Percentiles rank a stretch among this genome's conserved stretches.
Conservation (phyloP, 78 protist species). For the Guillardia theta region DNA sequence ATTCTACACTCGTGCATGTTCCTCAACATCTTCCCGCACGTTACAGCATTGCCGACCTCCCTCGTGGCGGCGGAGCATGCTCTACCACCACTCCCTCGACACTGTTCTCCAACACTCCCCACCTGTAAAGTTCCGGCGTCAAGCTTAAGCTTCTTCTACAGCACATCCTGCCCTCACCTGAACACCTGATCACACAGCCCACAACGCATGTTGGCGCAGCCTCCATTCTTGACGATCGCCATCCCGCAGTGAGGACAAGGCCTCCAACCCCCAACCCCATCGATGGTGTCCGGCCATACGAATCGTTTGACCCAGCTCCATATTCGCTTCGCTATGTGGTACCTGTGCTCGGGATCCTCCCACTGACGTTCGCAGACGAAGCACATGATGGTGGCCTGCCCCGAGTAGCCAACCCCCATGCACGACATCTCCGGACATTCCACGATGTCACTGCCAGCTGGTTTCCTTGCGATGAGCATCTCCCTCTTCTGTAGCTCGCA, state of each 20-base stretch:
- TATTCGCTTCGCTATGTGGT: background rate
- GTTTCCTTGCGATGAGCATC: background rate
- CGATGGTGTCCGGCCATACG: background rate
- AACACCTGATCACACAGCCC: background rate
- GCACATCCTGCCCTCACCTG: background rate
- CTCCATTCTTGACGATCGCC: background rate
- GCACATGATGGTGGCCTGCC: background rate
- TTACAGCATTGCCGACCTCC: background rate
- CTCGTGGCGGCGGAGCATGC: background rate
- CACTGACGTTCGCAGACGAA: constrained; percentile 12
- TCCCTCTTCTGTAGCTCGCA: background rate
- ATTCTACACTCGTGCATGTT: too few species aligned
- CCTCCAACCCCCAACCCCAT: background rate
- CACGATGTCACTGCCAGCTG: background rate
- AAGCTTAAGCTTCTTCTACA: background rate
- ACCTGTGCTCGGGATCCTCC: background rate
- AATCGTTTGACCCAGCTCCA: background rate
- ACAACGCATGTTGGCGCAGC: constrained; percentile 14
- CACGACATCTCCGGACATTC: constrained; percentile 14
- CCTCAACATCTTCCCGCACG: too few species aligned
- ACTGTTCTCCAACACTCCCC: background rate
- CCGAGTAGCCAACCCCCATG: background rate
- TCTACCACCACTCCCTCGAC: background rate
- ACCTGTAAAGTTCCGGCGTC: background rate
- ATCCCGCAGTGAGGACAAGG: background rate